Base-by-base conservation (phyloP, 768 basidiomycete genomes). In the Mycena albidolilacea region DNA sequence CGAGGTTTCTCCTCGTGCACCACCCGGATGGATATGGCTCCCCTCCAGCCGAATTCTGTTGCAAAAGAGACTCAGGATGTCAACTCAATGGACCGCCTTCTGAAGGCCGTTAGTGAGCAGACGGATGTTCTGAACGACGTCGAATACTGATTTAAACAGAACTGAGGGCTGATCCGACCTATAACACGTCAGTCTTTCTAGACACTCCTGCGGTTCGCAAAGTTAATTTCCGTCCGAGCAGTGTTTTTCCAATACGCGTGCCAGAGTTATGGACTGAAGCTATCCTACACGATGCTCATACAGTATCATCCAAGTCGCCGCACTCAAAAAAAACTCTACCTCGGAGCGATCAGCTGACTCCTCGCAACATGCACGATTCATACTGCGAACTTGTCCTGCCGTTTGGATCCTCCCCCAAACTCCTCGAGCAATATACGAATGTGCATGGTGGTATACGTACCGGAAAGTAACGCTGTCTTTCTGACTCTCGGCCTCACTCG, bases 391-490 rank as follows among this genome's bases (percentile, higher is more conserved):
- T 92, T 7, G 75, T 87, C 9, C 86, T 94, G 21, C 91, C 91
- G 1, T 94, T 94, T 78, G 86, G 85, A 1, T 90, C 90, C 1
- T 87, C 88, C 17, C 85, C 90, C 0, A 80, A 87, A 65, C 81
- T 92, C 14, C 82, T 93, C 30, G 93, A 94, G 75, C 86, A 90
- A 71, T 93, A 93, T 76, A 91, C 88, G 8, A 94, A 93, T 77
- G 91, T 91, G 0, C 85, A 86, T 35, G 93, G 93, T 19, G 91
- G 92, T 19, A 90, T 94, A 72, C 87, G 92, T 52, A 92, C 86
- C 1, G 92, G 93, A 73, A 92, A 90, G 87, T 85, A 41, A 73
- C 84, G 79, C 35, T 35, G 5, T 52, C 12, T 64, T 55, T n/a
- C 23, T 48, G 30, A 5, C 35, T 64, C 7, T 54, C 30, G 35